Evolutionary conservation across 139 green algal species (phyloP).

Genomic region (Chlorella sp.): DNA sequence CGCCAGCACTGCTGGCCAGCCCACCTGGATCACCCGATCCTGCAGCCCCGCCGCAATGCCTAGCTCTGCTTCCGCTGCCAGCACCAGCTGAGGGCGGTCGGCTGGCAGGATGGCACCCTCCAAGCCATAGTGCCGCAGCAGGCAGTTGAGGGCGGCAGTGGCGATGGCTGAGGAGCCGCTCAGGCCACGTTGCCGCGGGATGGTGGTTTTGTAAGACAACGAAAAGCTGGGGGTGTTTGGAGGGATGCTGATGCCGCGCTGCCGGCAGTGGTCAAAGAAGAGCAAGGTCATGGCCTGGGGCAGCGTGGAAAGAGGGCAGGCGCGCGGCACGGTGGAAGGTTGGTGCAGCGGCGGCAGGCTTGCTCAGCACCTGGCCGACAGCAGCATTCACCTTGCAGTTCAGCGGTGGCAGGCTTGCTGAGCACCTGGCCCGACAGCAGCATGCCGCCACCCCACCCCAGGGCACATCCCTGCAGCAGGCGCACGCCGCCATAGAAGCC

Average conservation of each 20-base stretch:
- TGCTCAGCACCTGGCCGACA: too few relatives aligned
- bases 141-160: conserved; percentile 83
- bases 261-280: conserved; percentile 73
- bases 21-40: conserved; percentile 90
- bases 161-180: conserved; percentile 91
- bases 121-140: conserved; percentile 80
- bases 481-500: conserved; percentile 89
- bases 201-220: conserved; percentile 87
- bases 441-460: too few relatives aligned
- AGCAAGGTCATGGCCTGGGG: conserved; percentile 72
- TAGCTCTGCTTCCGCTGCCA: conserved; percentile 83
- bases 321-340: neutral
- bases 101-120: conserved; percentile 56
- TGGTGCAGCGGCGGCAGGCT: too few relatives aligned
- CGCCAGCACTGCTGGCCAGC: too few relatives aligned
- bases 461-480: conserved; percentile 79
- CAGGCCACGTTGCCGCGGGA: conserved; percentile 87
- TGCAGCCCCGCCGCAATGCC: conserved; percentile 92
- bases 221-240: conserved; percentile 56
- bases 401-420: too few relatives aligned
- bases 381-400: too few relatives aligned
- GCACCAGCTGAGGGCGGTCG: conserved; percentile 72
- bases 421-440: too few relatives aligned
- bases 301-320: too few relatives aligned
- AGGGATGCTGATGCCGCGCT: conserved; percentile 56